Base-by-base conservation (phyloP, 2,329 filamentous ascomycete genomes). In the Davidsoniella virescens region DNA sequence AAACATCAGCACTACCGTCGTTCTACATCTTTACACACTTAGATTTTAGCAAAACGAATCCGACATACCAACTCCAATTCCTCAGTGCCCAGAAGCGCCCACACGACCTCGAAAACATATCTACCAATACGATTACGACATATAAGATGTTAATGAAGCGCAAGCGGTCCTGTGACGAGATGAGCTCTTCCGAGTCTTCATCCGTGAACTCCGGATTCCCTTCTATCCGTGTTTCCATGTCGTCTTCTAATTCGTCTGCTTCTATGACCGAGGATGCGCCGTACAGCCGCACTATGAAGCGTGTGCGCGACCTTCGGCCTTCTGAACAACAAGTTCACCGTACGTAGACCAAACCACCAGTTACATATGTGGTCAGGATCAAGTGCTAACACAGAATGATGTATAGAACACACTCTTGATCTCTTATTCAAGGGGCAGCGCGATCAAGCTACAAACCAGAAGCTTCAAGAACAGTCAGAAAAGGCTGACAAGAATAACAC, bases 151-250 rank as follows among this genome's bases (percentile, higher is more conserved):
- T 70, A 23, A 64, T 78, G 59, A 82, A 81, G 61, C 76, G 78
- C 63, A 82, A 81, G 67, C 71, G 76, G 41, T 80, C 76, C 57
- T 68, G 72, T 50, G 74, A 73, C 18, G 74, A 78, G 59, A 65
- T 38, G 20, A n/a, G 26, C 6, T 29, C 42, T 78, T 64, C 67
- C 36, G 67, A 67, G 36, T 14, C 18, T 33, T 7, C 23, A 33
- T 12, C 20, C 29, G 12, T 8, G 4, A 33, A 1, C 29, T 12
- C 14, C 47, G n/a, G 18, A 17, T 6, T n/a, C 18, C 25, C 17
- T 14, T 10, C 10, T 38, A n/a, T 43, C 20, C 17, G 25, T 7
- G 7, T 49, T 20, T 43, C 41, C 14, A 25, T 43, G 25, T 8
- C 18, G 10, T 23, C 41, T n/a, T 20, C 39, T 17, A 49, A n/a